Evolutionary conservation across 2,329 filamentous ascomycete species (phyloP).

Genomic region (Hypoxylon sp.): DNA sequence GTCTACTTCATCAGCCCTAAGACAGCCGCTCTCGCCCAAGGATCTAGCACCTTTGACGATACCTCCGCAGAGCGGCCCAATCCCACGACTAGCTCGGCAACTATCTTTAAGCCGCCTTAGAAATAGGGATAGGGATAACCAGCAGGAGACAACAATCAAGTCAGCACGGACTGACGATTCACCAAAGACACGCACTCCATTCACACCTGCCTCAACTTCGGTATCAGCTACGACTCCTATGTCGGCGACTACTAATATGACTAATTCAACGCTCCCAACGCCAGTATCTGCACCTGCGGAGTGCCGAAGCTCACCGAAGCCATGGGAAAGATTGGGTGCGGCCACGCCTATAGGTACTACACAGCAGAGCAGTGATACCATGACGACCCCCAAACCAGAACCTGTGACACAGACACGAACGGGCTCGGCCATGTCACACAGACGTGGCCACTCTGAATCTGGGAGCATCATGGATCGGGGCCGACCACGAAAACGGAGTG

Average conservation of each 20-base stretch:
- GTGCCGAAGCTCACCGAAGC: conserved; percentile 60
- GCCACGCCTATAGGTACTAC: conserved; percentile 49
- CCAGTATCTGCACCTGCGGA: conserved; percentile 67
- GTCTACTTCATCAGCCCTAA: conserved; percentile 41
- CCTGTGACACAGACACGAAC: conserved; percentile 46
- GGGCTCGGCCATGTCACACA: conserved; percentile 57
- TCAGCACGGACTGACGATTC: conserved; percentile 64
- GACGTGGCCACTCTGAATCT: conserved; percentile 69
- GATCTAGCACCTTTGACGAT: conserved; percentile 71
- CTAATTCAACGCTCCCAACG: conserved; percentile 61
- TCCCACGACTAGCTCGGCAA: conserved; percentile 56
- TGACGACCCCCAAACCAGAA: conserved; percentile 54
- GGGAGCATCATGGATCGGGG: conserved; percentile 73
- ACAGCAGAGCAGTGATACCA: conserved; percentile 51
- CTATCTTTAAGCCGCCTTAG: conserved; percentile 63
- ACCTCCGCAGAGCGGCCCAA: conserved; percentile 58
- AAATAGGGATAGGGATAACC: conserved; percentile 60
- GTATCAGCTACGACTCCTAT: conserved; percentile 60
- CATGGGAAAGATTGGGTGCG: conserved; percentile 58
- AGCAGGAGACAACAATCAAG: conserved; percentile 57
- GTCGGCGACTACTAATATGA: conserved; percentile 63
- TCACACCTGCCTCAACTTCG: conserved; percentile 60
- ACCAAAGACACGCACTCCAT: conserved; percentile 61
- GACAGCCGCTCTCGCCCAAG: conserved; percentile 66
- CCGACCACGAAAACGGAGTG: conserved; percentile 69